phyloP scores from a whole-genome alignment of 306 rosid genomes.

The Gastrolobium villosum region DNA sequence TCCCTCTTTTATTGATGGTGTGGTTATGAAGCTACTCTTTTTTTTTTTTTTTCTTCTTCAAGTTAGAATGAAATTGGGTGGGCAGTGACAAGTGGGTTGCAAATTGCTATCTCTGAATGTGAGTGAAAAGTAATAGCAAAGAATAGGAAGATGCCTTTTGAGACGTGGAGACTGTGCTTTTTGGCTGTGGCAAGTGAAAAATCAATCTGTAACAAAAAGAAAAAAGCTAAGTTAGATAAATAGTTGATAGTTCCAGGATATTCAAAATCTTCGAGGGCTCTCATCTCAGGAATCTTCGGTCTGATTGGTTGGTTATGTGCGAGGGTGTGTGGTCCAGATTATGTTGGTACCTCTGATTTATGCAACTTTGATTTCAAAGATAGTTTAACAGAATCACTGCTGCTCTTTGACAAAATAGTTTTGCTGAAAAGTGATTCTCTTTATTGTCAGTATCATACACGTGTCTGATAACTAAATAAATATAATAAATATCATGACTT shows the following conservation, averaged over 20 bases:
- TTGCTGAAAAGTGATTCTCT: conserved; percentile 46
- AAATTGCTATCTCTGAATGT: background rate
- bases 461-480: conserved; percentile 28
- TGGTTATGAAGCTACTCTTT: background rate
- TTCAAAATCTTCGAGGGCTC: conserved; percentile 29
- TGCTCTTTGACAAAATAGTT: conserved; percentile 43
- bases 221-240: conserved; percentile 20
- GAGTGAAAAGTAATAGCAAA: too few species aligned
- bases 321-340: conserved; percentile 39
- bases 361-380: background rate
- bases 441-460: conserved; percentile 44
- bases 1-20: conserved; percentile 20
- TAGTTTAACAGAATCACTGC: conserved; percentile 3
- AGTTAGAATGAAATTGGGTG: background rate
- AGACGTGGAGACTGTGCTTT: background rate
- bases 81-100: background rate
- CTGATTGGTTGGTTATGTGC: background rate
- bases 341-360: background rate
- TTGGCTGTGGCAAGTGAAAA: background rate
- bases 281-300: conserved; percentile 30
- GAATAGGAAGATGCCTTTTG: background rate
- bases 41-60: too few species aligned
- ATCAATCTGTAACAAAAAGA: background rate
- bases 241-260: conserved; percentile 18
- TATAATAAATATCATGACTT: conserved; percentile 9